Evolutionary conservation across 2,329 filamentous ascomycete genomes (phyloP), one percentile per base, ranked within the genome.

Genomic region (Hirsutella minnesotensis): DNA sequence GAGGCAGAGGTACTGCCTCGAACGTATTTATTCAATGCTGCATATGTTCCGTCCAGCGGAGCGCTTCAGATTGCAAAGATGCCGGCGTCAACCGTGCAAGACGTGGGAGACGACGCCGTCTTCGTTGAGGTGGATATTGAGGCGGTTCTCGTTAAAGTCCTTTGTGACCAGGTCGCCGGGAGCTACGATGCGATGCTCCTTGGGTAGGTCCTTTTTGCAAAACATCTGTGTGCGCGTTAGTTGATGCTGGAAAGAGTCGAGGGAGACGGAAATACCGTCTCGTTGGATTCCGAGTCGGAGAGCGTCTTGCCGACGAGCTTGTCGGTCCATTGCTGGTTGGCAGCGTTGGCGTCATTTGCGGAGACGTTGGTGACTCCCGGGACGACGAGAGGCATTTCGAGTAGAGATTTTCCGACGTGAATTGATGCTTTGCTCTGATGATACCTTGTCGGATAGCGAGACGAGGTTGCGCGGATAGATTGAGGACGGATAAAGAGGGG

Each of bases 231-330:
- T 4, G 2, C 13, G 9, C 33, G 16, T n/a, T n/a, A 34, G n/a
- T 30, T 30, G n/a, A 34, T 15, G 31, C 8, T 7, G 47, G 4
- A 5, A 22, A 12, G 18, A 40, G 27, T 40, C 35, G 7, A 27
- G 13, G 16, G 27, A 39, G 39, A 34, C 18, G 19, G 35, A 5
- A 13, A 51, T 60, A 81, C 78, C 9, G 68, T 75, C 56, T 75
- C 73, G 49, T 63, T 71, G 42, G 67, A 67, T 16, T 60, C 57
- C 9, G 52, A 47, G 0, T 77, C 76, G 10, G 68, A 68, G 12
- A 81, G 59, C 39, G 68, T 80, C 73, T 81, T 82, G 55, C 78
- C 78, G 38, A 77, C 69, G 4, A 82, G 65, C 66, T 79, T 79
- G 60, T 69, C 71, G 50, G 63, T 64, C 78, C 78, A 82, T 53